These are phyloP conservation scores for Rhodamnia argentea DNA, from an alignment of 345 rosid species.

Conservation along the genomic window DNA sequence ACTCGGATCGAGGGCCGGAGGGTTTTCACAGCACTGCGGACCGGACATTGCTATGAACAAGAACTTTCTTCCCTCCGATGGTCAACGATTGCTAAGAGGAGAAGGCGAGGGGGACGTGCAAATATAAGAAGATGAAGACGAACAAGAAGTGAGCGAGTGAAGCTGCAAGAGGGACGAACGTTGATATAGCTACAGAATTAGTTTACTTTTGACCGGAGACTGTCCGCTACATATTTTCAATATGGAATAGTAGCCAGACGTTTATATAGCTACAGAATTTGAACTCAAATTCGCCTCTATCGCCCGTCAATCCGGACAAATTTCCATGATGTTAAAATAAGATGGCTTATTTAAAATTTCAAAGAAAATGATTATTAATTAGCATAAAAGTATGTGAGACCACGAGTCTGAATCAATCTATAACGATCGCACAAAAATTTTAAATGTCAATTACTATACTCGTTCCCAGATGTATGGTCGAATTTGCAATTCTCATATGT, in stretches of 20 bases:
- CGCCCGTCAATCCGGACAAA: not conserved
- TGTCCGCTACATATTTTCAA: not conserved
- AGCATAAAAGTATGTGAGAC: not conserved
- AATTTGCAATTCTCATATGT: not conserved
- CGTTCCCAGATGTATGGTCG: not conserved
- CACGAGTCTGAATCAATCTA: not conserved
- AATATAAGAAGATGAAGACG: not conserved
- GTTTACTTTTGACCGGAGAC: not conserved
- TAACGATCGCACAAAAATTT: not conserved
- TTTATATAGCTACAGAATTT: not conserved
- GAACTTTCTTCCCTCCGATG: not conserved
- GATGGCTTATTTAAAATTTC: not conserved
- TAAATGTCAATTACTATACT: no score
- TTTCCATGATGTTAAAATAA: not conserved
- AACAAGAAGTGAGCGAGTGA: not conserved
- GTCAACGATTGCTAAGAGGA: not conserved
- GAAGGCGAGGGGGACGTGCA: not conserved
- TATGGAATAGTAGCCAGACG: not conserved
- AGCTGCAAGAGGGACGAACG: not conserved
- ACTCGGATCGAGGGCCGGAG: slow-evolving; percentile 22
- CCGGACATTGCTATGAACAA: slow-evolving; percentile 17
- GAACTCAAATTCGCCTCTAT: not conserved
- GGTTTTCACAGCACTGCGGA: slow-evolving; percentile 36
- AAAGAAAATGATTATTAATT: not conserved
- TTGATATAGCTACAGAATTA: no score